Evolutionary conservation across 2,329 filamentous ascomycete genomes (phyloP), one percentile per base, ranked within the genome.

Genomic region (Cordyceps cicadae): DNA sequence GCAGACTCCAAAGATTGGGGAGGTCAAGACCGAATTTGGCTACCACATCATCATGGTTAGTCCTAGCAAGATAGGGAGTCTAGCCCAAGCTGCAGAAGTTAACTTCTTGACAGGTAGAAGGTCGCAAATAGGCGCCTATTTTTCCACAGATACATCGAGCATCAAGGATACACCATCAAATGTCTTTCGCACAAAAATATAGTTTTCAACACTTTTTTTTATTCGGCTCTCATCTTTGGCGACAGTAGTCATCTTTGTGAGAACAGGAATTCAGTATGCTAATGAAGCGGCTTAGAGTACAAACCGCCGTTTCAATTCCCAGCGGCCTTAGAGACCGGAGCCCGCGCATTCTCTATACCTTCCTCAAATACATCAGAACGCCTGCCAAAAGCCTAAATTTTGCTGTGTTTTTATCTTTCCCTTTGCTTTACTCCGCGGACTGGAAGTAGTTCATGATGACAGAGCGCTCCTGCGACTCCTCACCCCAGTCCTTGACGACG

Each of bases 361-460:
- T 67, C 67, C 71, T 71, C 70, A 67, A 70, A 70, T 66, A 73
- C 53, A 52, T 51, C 46, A 34, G 34, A 61, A 61, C 59, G 59
- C 59, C 59, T 71, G 70, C 66, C 71, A 68, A 64, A 48, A 50
- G 41, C 52, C 56, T 41, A 51, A 61, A 52, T 54, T 48, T 50
- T 58, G 24, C 37, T 29, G 49, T 59, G 37, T 59, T 52, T 51
- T 59, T 51, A 11, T 58, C 6, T 52, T 45, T 39, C 15, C 6
- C 26, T 37, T 26, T 51, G 24, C 54, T 65, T 81, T 87, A 87
- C 77, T 87, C 84, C 79, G 87, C 84, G 77, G 92, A 96, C 85
- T 96, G 90, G 92, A 99, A 97, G 90, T 99, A 99, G 89, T 99
- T 96, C 80, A 99, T 91, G 77, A 99, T 90, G 81, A 97, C 92